These are phyloP conservation scores for Chlamydomonas sp. DNA, from an alignment of 139 green algal species.

Conservation along the genomic window DNA sequence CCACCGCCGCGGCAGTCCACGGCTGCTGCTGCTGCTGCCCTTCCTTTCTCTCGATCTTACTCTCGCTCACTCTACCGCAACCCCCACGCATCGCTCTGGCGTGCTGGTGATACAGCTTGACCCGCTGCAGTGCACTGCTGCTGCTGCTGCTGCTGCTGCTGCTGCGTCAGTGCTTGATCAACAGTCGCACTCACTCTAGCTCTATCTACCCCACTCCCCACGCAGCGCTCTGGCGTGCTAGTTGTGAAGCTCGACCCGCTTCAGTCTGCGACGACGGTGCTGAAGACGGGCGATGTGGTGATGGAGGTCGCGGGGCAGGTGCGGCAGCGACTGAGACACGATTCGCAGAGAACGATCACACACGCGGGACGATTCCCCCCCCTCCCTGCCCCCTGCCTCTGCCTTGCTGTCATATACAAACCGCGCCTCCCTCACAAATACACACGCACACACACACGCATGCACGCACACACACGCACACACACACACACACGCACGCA, in stretches of 20 bases:
- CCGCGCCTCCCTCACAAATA: no score
- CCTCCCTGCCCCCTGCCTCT: no score
- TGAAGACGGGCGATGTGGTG: slow-evolving; percentile 52
- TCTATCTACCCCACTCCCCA: slow-evolving; percentile 47
- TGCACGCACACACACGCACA: no score
- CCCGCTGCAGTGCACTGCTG: not conserved
- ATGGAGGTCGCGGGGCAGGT: slow-evolving; percentile 7
- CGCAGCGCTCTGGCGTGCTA: slow-evolving; percentile 40
- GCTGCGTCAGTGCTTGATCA: not conserved
- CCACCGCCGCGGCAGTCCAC: slow-evolving; percentile 26
- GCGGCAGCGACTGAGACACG: not conserved
- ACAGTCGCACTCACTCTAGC: not conserved
- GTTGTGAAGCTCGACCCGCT: slow-evolving; percentile 64
- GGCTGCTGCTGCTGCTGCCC: no score
- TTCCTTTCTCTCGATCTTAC: no score
- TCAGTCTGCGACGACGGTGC: slow-evolving; percentile 24
- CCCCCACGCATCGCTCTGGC: not conserved
- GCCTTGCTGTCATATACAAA: no score
- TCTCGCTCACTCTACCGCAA: no score
- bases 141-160: no score
- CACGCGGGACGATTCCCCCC: no score
- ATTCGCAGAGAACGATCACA: not conserved
- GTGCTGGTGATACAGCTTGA: not conserved
- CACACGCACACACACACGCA: no score
- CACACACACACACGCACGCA: no score